Conservation (phyloP, 192 early-diverging fungal genomes). For the Haplosporangium gracile region DNA sequence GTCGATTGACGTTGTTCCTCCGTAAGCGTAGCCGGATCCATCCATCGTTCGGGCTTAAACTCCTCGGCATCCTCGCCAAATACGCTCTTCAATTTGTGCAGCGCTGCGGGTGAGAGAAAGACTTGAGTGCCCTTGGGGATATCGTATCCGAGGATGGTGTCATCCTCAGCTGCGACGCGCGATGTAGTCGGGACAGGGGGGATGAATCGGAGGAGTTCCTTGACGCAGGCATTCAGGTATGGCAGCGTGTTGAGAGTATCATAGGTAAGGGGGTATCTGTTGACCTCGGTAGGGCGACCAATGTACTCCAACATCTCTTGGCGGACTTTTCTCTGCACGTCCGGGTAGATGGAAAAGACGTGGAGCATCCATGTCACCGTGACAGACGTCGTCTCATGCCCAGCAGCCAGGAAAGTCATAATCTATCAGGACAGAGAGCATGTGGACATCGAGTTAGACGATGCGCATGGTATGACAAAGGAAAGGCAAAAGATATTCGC, state of each 20-base stretch:
- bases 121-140: slow-evolving; percentile 63
- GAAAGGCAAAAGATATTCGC: background rate
- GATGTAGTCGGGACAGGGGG: slow-evolving; percentile 66
- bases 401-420: slow-evolving; percentile 70
- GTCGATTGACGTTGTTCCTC: slow-evolving; percentile 11
- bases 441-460: background rate
- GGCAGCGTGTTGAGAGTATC: slow-evolving; percentile 63
- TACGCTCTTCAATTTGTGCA: slow-evolving; percentile 56
- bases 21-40: slow-evolving; percentile 40
- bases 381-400: slow-evolving; percentile 70
- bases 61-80: slow-evolving; percentile 66
- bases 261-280: slow-evolving; percentile 50
- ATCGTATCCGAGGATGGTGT: slow-evolving; percentile 54
- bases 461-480: background rate
- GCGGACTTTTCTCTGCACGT: slow-evolving; percentile 59
- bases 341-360: slow-evolving; percentile 60
- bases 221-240: slow-evolving; percentile 65
- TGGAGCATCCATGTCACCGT: slow-evolving; percentile 65
- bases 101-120: slow-evolving; percentile 54
- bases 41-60: slow-evolving; percentile 69
- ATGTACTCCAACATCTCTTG: slow-evolving; percentile 59
- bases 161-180: slow-evolving; percentile 56
- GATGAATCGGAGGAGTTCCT: slow-evolving; percentile 64
- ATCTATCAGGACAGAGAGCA: slow-evolving; percentile 1
- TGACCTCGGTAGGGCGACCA: slow-evolving; percentile 42